phyloP scores from a whole-genome alignment of 2,329 filamentous ascomycete genomes.

The Fusarium denticulatum region DNA sequence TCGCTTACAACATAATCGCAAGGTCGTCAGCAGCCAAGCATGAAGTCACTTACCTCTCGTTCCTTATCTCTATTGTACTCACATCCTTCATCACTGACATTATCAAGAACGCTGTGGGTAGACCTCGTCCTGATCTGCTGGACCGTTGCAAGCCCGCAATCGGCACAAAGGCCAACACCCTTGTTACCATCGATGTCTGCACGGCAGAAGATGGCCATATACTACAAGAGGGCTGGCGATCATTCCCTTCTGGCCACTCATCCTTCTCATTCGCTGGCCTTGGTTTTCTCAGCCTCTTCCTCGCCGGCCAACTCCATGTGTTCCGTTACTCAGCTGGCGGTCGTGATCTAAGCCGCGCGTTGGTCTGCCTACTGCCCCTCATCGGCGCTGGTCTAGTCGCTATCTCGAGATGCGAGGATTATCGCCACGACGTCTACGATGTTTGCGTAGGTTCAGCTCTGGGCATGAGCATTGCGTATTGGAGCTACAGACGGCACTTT shows the following conservation, averaged over 20 bases:
- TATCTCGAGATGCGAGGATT: constrained; percentile 75
- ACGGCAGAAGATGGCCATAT: constrained; percentile 74
- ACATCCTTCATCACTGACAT: constrained; percentile 87
- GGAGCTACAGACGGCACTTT: constrained; percentile 74
- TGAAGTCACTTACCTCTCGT: constrained; percentile 85
- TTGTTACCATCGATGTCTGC: constrained; percentile 76
- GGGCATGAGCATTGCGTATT: constrained; percentile 69
- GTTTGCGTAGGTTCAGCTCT: constrained; percentile 70
- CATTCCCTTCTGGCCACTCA: constrained; percentile 83
- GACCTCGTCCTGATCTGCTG: constrained; percentile 71
- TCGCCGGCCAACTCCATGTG: constrained; percentile 73
- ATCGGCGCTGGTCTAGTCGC: constrained; percentile 74
- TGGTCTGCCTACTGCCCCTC: constrained; percentile 68
- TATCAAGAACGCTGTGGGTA: constrained; percentile 87
- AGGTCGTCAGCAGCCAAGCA: constrained; percentile 78
- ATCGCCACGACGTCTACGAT: constrained; percentile 77
- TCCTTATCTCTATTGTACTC: constrained; percentile 79
- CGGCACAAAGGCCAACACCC: constrained; percentile 58
- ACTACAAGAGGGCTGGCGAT: constrained; percentile 85
- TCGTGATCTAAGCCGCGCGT: constrained; percentile 64
- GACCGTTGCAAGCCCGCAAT: constrained; percentile 80
- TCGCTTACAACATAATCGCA: constrained; percentile 70
- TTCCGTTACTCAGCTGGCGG: constrained; percentile 58
- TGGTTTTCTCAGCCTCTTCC: constrained; percentile 76
- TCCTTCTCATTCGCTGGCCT: constrained; percentile 83